phyloP scores from a whole-genome alignment of 805 yeast genomes.

The Komagataella pastoris region DNA sequence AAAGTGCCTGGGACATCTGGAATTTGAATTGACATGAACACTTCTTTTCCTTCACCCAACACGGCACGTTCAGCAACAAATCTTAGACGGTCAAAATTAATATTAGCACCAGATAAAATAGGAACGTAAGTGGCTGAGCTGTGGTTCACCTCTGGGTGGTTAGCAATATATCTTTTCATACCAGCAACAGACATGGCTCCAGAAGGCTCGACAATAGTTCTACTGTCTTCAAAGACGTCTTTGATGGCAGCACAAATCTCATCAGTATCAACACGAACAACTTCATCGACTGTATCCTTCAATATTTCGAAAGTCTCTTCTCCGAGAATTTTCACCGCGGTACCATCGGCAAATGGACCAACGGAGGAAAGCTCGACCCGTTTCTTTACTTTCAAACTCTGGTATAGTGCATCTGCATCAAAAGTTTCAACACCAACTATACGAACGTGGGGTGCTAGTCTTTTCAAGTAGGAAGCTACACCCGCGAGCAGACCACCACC shows the following conservation, averaged over 20 bases:
- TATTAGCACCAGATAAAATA: constrained; percentile 89
- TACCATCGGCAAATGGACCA: constrained; percentile 97
- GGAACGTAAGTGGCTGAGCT: constrained; percentile 64
- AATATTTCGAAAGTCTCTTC: constrained; percentile 83
- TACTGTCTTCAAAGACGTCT: constrained; percentile 91
- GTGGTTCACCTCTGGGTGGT: constrained; percentile 62
- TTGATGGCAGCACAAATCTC: constrained; percentile 94
- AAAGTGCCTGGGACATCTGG: constrained; percentile 94
- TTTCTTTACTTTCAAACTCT: constrained; percentile 44
- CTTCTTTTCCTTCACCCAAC: constrained; percentile 97
- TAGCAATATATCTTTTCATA: constrained; percentile 62
- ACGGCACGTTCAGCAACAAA: constrained; percentile 96
- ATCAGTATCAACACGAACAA: constrained; percentile 75
- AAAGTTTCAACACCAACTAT: constrained; percentile 91
- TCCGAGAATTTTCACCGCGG: constrained; percentile 86
- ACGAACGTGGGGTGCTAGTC: constrained; percentile 96
- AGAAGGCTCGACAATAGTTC: constrained; percentile 90
- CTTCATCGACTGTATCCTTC: constrained; percentile 73
- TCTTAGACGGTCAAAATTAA: constrained; percentile 93
- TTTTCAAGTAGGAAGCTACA: constrained; percentile 75
- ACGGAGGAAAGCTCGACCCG: constrained; percentile 53
- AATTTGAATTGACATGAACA: constrained; percentile 76
- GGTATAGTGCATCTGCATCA: constrained; percentile 89
- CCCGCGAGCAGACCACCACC: constrained; percentile 97
- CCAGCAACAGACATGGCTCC: constrained; percentile 98